Evolutionary conservation across 192 early-diverging fungal species (phyloP).

Genomic region (Coemansia sp.): DNA sequence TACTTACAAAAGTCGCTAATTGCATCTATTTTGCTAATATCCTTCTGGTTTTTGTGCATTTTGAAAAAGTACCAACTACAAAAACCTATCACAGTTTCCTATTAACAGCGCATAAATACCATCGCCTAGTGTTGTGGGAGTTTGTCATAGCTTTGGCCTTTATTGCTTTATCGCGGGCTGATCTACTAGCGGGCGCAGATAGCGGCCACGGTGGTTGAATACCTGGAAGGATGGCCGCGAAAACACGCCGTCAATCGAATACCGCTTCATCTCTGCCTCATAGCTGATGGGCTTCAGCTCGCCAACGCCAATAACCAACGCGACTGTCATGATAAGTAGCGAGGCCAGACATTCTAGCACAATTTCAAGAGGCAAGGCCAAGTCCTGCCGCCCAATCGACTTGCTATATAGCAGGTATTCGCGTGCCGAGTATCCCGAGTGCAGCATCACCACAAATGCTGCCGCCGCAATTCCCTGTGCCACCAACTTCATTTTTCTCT

Average conservation of each 20-base stretch:
- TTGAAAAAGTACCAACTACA: no score
- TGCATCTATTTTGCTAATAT: conserved; percentile 33
- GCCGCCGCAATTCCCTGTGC: conserved; percentile 39
- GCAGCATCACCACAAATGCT: conserved; percentile 46
- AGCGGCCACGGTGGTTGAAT: conserved; percentile 51
- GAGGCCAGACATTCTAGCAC: conserved; percentile 45
- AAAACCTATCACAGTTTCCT: not conserved
- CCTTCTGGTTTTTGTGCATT: not conserved
- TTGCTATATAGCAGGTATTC: conserved; percentile 50
- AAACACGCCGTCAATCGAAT: conserved; percentile 49
- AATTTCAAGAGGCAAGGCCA: conserved; percentile 39
- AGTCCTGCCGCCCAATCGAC: conserved; percentile 43
- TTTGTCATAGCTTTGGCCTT: no score
- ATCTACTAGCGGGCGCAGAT: conserved; percentile 25
- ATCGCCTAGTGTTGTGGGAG: conserved; percentile 4
- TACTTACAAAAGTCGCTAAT: conserved; percentile 49
- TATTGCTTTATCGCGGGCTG: conserved; percentile 11
- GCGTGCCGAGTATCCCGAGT: conserved; percentile 49
- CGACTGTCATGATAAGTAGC: conserved; percentile 47
- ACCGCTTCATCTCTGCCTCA: conserved; percentile 55
- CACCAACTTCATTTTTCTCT: not conserved
- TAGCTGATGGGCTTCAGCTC: conserved; percentile 50
- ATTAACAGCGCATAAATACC: not conserved
- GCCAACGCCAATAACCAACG: conserved; percentile 37
- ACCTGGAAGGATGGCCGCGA: conserved; percentile 52